Percentiles rank a stretch among this genome's conserved stretches.
Conservation (phyloP, 2,329 filamentous ascomycete genomes). For the Periconia sp. region DNA sequence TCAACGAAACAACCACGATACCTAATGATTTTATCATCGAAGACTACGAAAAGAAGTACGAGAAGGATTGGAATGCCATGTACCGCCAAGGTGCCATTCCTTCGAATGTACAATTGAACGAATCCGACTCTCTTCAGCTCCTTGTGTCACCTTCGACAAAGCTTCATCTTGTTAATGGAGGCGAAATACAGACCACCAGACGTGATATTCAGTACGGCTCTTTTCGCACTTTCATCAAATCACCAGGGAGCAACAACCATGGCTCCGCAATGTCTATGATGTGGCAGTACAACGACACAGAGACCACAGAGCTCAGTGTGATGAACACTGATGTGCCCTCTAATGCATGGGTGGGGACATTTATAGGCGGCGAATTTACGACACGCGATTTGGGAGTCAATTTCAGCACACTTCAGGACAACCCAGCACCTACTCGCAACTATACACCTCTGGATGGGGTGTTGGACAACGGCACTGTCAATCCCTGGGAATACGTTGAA, state of each 20-base stretch:
- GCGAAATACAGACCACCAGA: constrained; percentile 49
- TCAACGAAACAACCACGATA: constrained; percentile 54
- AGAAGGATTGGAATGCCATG: constrained; percentile 55
- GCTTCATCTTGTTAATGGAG: constrained; percentile 53
- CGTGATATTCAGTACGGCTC: constrained; percentile 57
- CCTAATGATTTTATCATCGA: constrained; percentile 48
- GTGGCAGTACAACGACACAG: constrained; percentile 53
- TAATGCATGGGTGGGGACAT: constrained; percentile 48
- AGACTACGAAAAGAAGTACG: constrained; percentile 51
- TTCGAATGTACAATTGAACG: constrained; percentile 47
- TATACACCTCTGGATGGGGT: constrained; percentile 47
- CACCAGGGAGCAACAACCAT: constrained; percentile 40
- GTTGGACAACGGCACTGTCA: constrained; percentile 34
- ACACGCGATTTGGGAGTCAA: constrained; percentile 46
- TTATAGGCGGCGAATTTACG: constrained; percentile 49
- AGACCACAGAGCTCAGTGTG: constrained; percentile 51
- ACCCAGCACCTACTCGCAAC: constrained; percentile 33
- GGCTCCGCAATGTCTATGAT: constrained; percentile 56
- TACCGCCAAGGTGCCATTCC: constrained; percentile 52
- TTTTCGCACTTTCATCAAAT: constrained; percentile 52
- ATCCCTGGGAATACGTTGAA: constrained; percentile 54
- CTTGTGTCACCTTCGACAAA: constrained; percentile 39
- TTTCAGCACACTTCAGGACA: constrained; percentile 44
- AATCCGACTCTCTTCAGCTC: constrained; percentile 42
- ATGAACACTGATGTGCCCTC: constrained; percentile 51